phyloP scores from a whole-genome alignment of 192 early-diverging fungal species.

The Dissophora ornata region DNA sequence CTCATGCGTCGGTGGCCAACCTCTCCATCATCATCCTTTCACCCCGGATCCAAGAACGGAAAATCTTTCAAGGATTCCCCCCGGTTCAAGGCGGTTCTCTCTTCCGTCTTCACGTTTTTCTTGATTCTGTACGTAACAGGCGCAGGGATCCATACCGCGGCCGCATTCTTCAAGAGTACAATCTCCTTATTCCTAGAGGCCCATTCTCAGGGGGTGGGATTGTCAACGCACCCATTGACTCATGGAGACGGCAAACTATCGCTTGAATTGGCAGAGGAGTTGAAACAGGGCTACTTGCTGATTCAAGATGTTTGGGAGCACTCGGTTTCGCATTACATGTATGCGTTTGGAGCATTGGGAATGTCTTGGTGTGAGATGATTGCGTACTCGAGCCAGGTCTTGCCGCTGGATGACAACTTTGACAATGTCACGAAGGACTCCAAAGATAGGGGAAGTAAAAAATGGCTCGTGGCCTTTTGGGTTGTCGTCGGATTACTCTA shows the following conservation, averaged over 20 bases:
- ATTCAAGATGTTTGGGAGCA: conserved; percentile 66
- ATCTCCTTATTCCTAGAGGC: conserved; percentile 32
- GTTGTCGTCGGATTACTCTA: conserved; percentile 33
- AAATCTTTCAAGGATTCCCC: conserved; percentile 1
- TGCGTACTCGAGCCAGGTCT: conserved; percentile 55
- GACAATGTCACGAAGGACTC: conserved; percentile 9
- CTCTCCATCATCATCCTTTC: background rate
- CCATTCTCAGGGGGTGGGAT: conserved; percentile 32
- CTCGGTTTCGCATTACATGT: conserved; percentile 63
- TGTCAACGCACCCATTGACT: conserved; percentile 41
- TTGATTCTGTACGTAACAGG: conserved; percentile 43
- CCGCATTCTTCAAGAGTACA: conserved; percentile 41
- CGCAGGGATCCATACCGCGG: conserved; percentile 25
- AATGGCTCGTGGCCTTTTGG: conserved; percentile 27
- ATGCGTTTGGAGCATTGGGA: conserved; percentile 60
- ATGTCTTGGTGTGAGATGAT: conserved; percentile 64
- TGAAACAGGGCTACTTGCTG: conserved; percentile 57
- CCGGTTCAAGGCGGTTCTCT: conserved; percentile 5
- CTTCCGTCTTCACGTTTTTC: conserved; percentile 31
- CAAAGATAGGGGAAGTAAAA: background rate
- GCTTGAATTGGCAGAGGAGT: conserved; percentile 16
- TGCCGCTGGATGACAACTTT: conserved; percentile 10
- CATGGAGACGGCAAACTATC: conserved; percentile 25
- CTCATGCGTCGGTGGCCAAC: conserved; percentile 29
- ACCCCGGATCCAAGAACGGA: background rate